A percentile compares a stretch with the other conserved stretches of the same genome.
Evolutionary conservation across 2,329 filamentous ascomycete species (phyloP).

Genomic region (Zasmidium citrigriseum): DNA sequence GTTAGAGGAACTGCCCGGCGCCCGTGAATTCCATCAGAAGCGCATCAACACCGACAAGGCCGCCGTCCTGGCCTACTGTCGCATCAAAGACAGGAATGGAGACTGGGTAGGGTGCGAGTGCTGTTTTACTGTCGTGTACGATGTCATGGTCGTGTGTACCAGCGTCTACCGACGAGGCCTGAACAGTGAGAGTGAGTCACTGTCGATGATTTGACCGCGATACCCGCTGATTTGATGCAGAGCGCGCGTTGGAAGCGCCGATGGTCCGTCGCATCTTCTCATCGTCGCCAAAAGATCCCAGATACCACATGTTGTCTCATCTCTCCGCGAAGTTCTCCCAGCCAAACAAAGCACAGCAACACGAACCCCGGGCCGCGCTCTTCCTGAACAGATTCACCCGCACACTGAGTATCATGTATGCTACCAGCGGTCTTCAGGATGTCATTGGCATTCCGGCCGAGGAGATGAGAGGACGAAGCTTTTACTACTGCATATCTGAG

Average conservation of each 20-base stretch:
- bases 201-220: neutral
- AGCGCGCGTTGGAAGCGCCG: slow-evolving; percentile 74
- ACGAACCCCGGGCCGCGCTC: slow-evolving; percentile 79
- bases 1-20: slow-evolving; percentile 75
- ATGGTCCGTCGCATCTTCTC: slow-evolving; percentile 78
- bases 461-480: slow-evolving; percentile 73
- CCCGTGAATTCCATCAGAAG: slow-evolving; percentile 69
- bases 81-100: slow-evolving; percentile 67
- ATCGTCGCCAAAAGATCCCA: slow-evolving; percentile 76
- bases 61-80: slow-evolving; percentile 78
- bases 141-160: slow-evolving; percentile 82
- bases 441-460: slow-evolving; percentile 73
- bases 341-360: slow-evolving; percentile 58
- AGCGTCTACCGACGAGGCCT: slow-evolving; percentile 71
- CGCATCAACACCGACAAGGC: slow-evolving; percentile 80
- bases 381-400: slow-evolving; percentile 86
- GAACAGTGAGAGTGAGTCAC: slow-evolving; percentile 71
- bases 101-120: slow-evolving; percentile 81
- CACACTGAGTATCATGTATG: slow-evolving; percentile 82
- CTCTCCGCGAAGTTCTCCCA: slow-evolving; percentile 74
- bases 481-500: slow-evolving; percentile 83
- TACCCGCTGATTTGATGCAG: slow-evolving; percentile 47
- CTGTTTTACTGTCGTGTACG: slow-evolving; percentile 85
- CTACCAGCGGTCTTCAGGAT: slow-evolving; percentile 72
- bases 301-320: slow-evolving; percentile 87